phyloP scores from a whole-genome alignment of 2,329 filamentous ascomycete genomes.

The Epichloe scottii region DNA sequence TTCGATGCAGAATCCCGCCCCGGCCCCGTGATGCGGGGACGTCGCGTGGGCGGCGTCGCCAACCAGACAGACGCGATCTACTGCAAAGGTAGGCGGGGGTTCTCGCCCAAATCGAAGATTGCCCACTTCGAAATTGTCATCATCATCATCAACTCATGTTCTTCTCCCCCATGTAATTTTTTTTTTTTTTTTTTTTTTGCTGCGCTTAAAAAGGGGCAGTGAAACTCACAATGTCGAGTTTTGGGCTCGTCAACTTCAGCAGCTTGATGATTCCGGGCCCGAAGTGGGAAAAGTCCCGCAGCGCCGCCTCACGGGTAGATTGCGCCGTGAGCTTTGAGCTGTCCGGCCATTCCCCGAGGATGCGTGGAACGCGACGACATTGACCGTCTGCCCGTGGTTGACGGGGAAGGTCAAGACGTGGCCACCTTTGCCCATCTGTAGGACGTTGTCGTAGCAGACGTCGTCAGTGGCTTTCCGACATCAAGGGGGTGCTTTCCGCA shows the following conservation, averaged over 20 bases:
- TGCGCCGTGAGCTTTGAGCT: background rate
- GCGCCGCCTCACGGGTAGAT: slow-evolving; percentile 2
- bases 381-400: slow-evolving; percentile 3
- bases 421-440: slow-evolving; percentile 4
- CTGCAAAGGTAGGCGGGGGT: slow-evolving; percentile 4
- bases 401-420: slow-evolving; percentile 5
- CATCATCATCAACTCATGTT: background rate
- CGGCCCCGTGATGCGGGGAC: slow-evolving; percentile 5
- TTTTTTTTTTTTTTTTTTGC: background rate
- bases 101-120: slow-evolving; percentile 5
- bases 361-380: slow-evolving; percentile 4
- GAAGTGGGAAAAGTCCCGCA: slow-evolving; percentile 3
- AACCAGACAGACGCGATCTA: slow-evolving; percentile 4
- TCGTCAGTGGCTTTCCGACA: background rate
- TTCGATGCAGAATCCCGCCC: slow-evolving; percentile 5
- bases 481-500: too few relatives aligned
- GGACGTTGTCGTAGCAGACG: too few relatives aligned
- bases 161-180: background rate
- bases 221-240: slow-evolving; percentile 2
- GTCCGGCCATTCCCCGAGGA: slow-evolving; percentile 1
- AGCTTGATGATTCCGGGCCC: background rate
- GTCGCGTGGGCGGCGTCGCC: slow-evolving; percentile 7
- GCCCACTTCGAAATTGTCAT: background rate
- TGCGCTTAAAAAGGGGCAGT: too few relatives aligned
- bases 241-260: background rate